Conservation (phyloP, 1,284 basidiomycete genomes). For the Leccinum angustisporum region DNA sequence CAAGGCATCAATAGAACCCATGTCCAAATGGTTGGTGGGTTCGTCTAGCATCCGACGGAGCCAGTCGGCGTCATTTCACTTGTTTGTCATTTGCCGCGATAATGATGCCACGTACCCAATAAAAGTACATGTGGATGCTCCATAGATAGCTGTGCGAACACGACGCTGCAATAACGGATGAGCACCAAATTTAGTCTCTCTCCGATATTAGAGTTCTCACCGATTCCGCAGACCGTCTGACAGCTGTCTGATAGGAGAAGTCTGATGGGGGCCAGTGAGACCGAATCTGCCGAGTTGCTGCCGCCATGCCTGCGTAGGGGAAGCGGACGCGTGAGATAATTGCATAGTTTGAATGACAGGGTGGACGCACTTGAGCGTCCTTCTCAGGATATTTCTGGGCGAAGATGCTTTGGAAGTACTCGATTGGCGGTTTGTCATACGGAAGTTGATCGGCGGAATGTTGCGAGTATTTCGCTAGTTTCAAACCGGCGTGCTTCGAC, state of each 20-base stretch:
- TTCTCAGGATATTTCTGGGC: conserved; percentile 90
- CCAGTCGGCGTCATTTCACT: conserved; percentile 3
- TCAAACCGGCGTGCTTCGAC: conserved; percentile 86
- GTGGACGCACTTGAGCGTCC: conserved; percentile 60
- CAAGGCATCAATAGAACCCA: conserved; percentile 94
- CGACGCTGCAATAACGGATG: conserved; percentile 56
- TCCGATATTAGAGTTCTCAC: conserved; percentile 40
- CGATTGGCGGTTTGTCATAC: conserved; percentile 90
- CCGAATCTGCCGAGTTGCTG: conserved; percentile 95
- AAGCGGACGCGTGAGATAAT: conserved; percentile 9
- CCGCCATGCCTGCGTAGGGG: conserved; percentile 76
- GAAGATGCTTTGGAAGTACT: conserved; percentile 89
- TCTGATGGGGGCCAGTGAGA: conserved; percentile 92
- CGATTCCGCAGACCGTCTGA: conserved; percentile 97
- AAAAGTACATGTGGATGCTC: conserved; percentile 91
- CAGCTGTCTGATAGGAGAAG: conserved; percentile 86
- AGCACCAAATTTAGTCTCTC: conserved; percentile 6
- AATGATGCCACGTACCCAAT: conserved; percentile 51
- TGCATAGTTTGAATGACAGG: conserved; percentile 14
- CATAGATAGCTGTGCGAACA: conserved; percentile 91
- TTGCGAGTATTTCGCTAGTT: conserved; percentile 97
- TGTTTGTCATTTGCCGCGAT: conserved; percentile 10
- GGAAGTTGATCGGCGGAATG: conserved; percentile 99
- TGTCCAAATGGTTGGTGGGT: conserved; percentile 93
- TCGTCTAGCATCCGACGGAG: conserved; percentile 50